phyloP scores from a whole-genome alignment of 768 basidiomycete genomes.

The Amanita exitialis region DNA sequence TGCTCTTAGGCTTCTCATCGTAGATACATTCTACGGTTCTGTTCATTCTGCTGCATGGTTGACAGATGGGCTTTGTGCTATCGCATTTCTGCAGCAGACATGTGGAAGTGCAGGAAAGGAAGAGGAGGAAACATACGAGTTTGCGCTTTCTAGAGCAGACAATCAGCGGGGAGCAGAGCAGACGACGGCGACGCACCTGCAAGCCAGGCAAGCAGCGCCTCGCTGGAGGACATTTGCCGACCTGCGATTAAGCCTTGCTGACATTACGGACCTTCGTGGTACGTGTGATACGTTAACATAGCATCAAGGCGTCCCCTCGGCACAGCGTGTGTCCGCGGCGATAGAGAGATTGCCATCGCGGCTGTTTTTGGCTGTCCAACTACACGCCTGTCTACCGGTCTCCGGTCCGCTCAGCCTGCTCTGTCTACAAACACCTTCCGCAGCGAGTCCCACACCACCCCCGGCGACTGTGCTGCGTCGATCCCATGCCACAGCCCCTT shows the following conservation, averaged over 20 bases:
- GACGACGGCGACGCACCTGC: constrained; percentile 23
- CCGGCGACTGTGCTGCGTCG: constrained; percentile 91
- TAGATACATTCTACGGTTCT: constrained; percentile 43
- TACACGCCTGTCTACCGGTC: not conserved
- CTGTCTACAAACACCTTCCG: constrained; percentile 44
- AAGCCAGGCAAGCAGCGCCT: constrained; percentile 34
- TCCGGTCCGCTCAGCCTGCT: not conserved
- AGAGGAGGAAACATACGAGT: constrained; percentile 21
- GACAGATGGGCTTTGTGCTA: constrained; percentile 44
- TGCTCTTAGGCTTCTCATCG: constrained; percentile 51
- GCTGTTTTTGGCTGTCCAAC: not conserved
- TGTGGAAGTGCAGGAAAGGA: not conserved
- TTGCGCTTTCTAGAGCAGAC: constrained; percentile 27
- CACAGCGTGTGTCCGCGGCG: constrained; percentile 2
- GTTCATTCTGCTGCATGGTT: constrained; percentile 45
- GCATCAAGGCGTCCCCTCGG: constrained; percentile 3
- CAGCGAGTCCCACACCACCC: constrained; percentile 83
- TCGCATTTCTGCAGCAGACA: constrained; percentile 44
- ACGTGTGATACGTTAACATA: constrained; percentile 4
- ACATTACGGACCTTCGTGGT: constrained; percentile 4
- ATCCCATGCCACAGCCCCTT: constrained; percentile 86
- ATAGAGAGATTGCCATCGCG: not conserved
- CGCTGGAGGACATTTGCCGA: constrained; percentile 19
- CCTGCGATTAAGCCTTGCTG: constrained; percentile 5
- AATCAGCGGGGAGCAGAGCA: not conserved